These are phyloP conservation scores for Pyrus communis DNA, from an alignment of 306 rosid genomes.

Conservation along the genomic window DNA sequence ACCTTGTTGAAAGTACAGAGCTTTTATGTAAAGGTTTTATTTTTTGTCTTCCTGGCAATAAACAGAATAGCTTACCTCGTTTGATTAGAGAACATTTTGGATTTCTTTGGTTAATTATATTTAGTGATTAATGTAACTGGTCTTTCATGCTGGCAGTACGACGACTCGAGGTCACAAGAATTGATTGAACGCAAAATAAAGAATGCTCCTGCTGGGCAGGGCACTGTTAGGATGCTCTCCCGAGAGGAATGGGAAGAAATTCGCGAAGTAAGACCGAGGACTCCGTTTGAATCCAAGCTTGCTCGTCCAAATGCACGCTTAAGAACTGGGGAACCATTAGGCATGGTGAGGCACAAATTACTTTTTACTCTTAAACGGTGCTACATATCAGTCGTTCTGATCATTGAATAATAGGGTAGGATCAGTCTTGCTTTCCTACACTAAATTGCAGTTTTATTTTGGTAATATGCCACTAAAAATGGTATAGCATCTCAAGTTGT, in stretches of 20 bases:
- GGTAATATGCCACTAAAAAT: neutral
- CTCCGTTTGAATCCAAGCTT: slow-evolving; percentile 58
- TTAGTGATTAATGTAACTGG: neutral
- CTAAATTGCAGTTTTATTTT: neutral
- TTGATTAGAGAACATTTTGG: neutral
- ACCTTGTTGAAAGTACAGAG: neutral
- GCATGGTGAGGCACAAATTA: slow-evolving; percentile 23
- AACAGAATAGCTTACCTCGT: neutral
- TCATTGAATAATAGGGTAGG: neutral
- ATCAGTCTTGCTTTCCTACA: neutral
- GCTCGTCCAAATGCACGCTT: slow-evolving; percentile 56
- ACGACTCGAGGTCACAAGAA: slow-evolving; percentile 64
- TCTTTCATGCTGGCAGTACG: slow-evolving; percentile 35
- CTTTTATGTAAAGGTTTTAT: neutral
- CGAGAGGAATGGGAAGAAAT: slow-evolving; percentile 55
- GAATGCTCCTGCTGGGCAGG: slow-evolving; percentile 48
- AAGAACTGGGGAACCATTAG: slow-evolving; percentile 46
- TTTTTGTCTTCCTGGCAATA: neutral
- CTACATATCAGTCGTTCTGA: neutral
- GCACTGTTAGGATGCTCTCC: slow-evolving; percentile 49
- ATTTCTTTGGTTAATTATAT: neutral
- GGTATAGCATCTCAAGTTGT: neutral
- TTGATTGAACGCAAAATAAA: slow-evolving; percentile 40
- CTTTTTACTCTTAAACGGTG: neutral
- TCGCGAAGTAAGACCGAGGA: slow-evolving; percentile 45